Evolutionary conservation across 768 basidiomycete species (phyloP), one percentile per base, ranked within the genome.

Genomic region (Pseudohyphozyma bogoriensis): DNA sequence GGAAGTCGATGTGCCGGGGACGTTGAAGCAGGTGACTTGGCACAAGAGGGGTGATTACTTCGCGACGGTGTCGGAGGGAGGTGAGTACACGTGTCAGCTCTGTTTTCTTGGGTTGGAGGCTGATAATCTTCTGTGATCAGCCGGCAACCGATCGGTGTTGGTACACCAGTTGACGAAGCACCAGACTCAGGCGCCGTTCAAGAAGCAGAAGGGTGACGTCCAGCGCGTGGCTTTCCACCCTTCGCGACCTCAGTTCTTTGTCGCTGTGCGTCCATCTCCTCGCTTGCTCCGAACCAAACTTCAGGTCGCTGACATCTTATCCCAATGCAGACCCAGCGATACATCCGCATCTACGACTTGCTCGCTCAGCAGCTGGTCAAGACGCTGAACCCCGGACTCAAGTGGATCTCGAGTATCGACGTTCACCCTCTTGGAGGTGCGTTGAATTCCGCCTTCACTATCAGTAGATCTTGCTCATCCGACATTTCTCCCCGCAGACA

Each of bases 351-450:
- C 66, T 99, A 99, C 77, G 91, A 97, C 73, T 80, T 99, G 31
- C 83, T 87, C 32, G 89, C 87, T 69, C 95, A 99, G 76, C 86
- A 87, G 71, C 78, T 97, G 53, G 74, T 96, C 69, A 95, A 89
- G 77, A 92, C 93, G n/a, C 76, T 97, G 47, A 82, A 79, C 70
- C 88, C 92, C n/a, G 92, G 92, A 55, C 87, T 93, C 65, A 85
- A 83, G 72, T 97, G 93, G 93, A 96, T 99, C 71, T 95, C 91
- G 37, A 87, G 83, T 13, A 85, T 99, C 85, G 92, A 97, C 72
- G 81, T 99, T 29, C 95, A 99, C 75, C 89, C 93, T 26, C 63
- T 71, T 44, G 77, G 77, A 42, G 59, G 58, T 65, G 0, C 44
- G 50, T 63, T 11, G 4, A 44, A 28, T 35, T 36, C 26, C n/a